Evolutionary conservation across 768 basidiomycete genomes (phyloP).

Genomic region (Trametes meyenii): DNA sequence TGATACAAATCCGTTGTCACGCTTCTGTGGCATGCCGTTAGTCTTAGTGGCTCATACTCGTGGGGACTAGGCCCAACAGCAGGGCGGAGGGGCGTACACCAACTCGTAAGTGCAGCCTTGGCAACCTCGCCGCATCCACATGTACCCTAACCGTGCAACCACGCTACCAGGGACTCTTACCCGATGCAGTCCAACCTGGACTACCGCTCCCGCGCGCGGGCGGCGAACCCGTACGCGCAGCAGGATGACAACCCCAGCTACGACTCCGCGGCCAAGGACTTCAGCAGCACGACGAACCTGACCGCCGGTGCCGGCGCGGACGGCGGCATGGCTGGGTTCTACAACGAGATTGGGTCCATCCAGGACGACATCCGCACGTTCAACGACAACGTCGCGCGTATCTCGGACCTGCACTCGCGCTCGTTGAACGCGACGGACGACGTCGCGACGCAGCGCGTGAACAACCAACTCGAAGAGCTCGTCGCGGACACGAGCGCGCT

Average conservation of each 20-base stretch:
- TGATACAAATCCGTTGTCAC: conserved; percentile 22
- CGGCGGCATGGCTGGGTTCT: conserved; percentile 64
- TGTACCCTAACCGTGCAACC: conserved; percentile 6
- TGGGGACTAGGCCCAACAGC: conserved; percentile 58
- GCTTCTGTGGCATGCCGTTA: not conserved
- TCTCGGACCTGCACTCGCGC: conserved; percentile 53
- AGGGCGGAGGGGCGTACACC: conserved; percentile 51
- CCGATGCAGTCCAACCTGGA: conserved; percentile 65
- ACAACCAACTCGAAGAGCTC: conserved; percentile 57
- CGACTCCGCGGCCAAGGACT: conserved; percentile 62
- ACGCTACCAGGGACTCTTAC: conserved; percentile 53
- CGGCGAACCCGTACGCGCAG: conserved; percentile 64
- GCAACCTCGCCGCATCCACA: conserved; percentile 2
- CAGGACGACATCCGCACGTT: conserved; percentile 49
- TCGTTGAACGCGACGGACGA: conserved; percentile 54
- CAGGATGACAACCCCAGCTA: conserved; percentile 68
- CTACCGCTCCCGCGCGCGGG: conserved; percentile 21
- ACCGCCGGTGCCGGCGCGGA: conserved; percentile 42
- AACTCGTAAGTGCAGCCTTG: conserved; percentile 45
- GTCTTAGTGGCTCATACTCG: conserved; percentile 3
- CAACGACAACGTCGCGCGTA: conserved; percentile 47
- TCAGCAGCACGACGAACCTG: conserved; percentile 55
- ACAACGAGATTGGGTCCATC: conserved; percentile 62
- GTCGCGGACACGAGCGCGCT: conserved; percentile 61
- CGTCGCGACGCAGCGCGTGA: conserved; percentile 42